phyloP scores from a whole-genome alignment of 345 rosid genomes.

The Anacardium occidentale region DNA sequence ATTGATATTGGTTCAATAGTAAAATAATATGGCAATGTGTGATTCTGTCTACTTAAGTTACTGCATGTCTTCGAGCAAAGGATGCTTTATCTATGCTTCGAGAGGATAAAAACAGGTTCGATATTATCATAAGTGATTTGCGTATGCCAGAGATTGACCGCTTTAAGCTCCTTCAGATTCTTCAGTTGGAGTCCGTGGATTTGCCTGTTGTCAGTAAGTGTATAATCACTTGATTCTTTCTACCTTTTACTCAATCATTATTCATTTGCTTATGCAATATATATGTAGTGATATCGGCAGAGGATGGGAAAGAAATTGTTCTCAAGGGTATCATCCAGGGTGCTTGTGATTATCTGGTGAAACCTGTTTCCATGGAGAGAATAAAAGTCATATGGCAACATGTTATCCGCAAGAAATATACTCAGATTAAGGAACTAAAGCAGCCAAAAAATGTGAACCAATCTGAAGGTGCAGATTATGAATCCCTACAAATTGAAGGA shows the following conservation, averaged over 20 bases:
- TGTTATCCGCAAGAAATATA: slow-evolving; percentile 25
- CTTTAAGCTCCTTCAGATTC: slow-evolving; percentile 26
- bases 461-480: neutral
- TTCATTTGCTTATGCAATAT: too few species aligned
- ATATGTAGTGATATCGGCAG: slow-evolving; percentile 30
- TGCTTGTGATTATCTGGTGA: slow-evolving; percentile 36
- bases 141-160: slow-evolving; percentile 41
- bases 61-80: slow-evolving; percentile 20
- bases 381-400: slow-evolving; percentile 35
- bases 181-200: slow-evolving; percentile 15
- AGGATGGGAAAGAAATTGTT: slow-evolving; percentile 21
- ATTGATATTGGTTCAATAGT: neutral
- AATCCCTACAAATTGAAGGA: neutral
- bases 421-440: neutral
- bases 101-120: slow-evolving; percentile 27
- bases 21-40: too few species aligned
- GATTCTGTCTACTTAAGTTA: slow-evolving; percentile 21
- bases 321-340: slow-evolving; percentile 24
- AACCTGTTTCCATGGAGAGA: slow-evolving; percentile 28
- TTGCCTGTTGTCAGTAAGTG: slow-evolving; percentile 37
- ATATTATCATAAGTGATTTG: slow-evolving; percentile 26
- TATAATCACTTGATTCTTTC: neutral
- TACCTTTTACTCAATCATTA: neutral
- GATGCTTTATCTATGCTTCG: slow-evolving; percentile 34
- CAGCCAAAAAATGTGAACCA: neutral